Base-by-base conservation (phyloP, 2,329 filamentous ascomycete genomes). In the Apiospora kogelbergensis region DNA sequence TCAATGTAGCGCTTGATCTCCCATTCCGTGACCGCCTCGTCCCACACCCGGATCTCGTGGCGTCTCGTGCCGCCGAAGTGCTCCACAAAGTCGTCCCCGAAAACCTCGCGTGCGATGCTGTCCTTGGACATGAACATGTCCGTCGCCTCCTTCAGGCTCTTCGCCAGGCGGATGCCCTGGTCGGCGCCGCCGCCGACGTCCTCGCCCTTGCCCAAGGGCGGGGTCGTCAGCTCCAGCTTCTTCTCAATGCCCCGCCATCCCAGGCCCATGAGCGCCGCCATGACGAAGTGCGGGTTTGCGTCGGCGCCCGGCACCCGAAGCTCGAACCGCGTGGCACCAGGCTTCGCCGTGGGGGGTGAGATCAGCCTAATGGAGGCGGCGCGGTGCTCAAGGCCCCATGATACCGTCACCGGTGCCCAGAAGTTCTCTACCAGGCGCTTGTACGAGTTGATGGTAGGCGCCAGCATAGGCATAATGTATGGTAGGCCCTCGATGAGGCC, bases 391-490 rank as follows among this genome's bases (percentile, higher is more conserved):
- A 98, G 83, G 0, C 96, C 96, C 96, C 96, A 99, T 0, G 94
- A 97, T 0, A 98, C 96, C 0, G 95, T 98, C 6, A 99, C 96
- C 0, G 96, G 96, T 0, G 96, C 96, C 96, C 96, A 99, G 82
- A 98, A 98, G 82, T 98, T 98, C 84, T 99, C 96, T 2, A 99
- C 96, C 0, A 99, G 87, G 3, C 96, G 91, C 83, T 99, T 99
- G 86, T 99, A 99, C 71, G 93, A 97, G 86, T 99, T 99, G 77
- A 99, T 89, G 0, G 94, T 99, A 0, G 96, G 96, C 0, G 95
- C 96, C 15, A 99, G 85, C 69, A 98, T 85, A 0, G 96, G 96
- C 96, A 99, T 99, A 73, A 98, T 89, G 77, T 98, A 94, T 2
- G 96, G 94, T 4, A 99, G 86, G 17, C 95, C 96, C 30, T 93